Percentiles rank a stretch among this genome's conserved stretches.
Conservation (phyloP, 441 rosid species). For the Erysimum pusillum region DNA sequence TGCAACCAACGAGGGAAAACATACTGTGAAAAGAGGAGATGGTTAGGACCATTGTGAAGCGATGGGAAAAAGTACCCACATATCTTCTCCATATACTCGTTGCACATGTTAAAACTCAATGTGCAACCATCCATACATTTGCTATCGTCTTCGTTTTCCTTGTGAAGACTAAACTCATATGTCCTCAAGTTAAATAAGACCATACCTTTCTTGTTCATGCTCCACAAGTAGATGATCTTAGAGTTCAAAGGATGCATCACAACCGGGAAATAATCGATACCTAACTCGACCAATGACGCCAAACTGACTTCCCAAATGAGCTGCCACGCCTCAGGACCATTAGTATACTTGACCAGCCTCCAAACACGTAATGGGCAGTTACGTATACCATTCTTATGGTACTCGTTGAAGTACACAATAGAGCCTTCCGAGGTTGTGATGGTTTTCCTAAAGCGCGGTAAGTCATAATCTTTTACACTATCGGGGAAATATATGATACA, state of each 20-base stretch:
- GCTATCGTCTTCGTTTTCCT: background rate
- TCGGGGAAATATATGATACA: background rate
- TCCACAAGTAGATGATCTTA: constrained; percentile 42
- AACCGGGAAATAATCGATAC: constrained; percentile 14
- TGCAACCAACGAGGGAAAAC: constrained; percentile 39
- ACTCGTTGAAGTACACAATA: constrained; percentile 36
- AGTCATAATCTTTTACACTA: background rate
- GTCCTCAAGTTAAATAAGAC: constrained; percentile 32
- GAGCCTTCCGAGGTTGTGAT: constrained; percentile 5
- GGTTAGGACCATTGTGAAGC: background rate
- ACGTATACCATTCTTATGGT: background rate
- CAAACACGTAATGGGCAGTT: constrained; percentile 20
- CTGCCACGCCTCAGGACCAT: constrained; percentile 30
- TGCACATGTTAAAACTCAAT: constrained; percentile 26
- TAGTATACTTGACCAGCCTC: constrained; percentile 24
- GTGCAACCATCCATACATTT: constrained; percentile 33
- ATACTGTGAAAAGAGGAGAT: constrained; percentile 30
- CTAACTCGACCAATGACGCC: background rate
- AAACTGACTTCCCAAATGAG: constrained; percentile 26
- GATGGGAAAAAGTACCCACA: background rate
- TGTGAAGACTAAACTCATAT: background rate
- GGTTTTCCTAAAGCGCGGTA: background rate
- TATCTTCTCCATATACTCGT: constrained; percentile 4
- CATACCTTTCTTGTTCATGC: background rate
- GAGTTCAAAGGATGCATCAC: constrained; percentile 44